These are phyloP conservation scores for Paramecium caudatum DNA, from an alignment of 73 alveolate species.

Conservation along the genomic window DNA sequence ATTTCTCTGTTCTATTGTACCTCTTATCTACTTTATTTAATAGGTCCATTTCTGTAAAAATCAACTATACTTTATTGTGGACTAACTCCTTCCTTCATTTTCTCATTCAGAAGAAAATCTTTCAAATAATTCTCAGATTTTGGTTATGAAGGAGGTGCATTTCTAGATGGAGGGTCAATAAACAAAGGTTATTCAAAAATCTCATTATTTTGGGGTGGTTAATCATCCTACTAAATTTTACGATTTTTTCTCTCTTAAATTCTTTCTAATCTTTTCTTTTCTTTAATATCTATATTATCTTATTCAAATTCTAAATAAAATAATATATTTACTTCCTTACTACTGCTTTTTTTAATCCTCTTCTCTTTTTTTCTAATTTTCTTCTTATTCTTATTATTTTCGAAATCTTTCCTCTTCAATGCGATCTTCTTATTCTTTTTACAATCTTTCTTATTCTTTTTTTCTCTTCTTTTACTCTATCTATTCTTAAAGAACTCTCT, in stretches of 20 bases:
- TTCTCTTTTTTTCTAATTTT: conserved; percentile 39
- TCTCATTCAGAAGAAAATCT: conserved; percentile 30
- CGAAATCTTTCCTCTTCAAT: conserved; percentile 13
- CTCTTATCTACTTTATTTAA: neutral
- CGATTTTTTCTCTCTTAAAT: conserved; percentile 42
- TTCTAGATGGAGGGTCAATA: neutral
- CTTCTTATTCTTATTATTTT: conserved; percentile 5
- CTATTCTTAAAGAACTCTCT: conserved; percentile 61
- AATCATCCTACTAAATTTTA: neutral
- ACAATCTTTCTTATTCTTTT: conserved; percentile 34
- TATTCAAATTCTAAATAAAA: neutral
- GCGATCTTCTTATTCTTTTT: conserved; percentile 54
- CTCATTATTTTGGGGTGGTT: neutral
- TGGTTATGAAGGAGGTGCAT: conserved; percentile 57
- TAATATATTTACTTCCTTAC: conserved; percentile 23
- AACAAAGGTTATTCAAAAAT: neutral
- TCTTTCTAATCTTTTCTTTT: conserved; percentile 35
- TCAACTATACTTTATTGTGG: conserved; percentile 44
- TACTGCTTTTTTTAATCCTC: conserved; percentile 24
- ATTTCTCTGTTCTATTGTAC: conserved; percentile 37
- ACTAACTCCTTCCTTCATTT: conserved; percentile 46
- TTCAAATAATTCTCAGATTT: conserved; percentile 45
- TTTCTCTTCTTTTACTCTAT: conserved; percentile 58
- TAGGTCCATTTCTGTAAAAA: conserved; percentile 47
- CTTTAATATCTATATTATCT: conserved; percentile 62